Evolutionary conservation across 2,329 filamentous ascomycete genomes (phyloP), one percentile per base, ranked within the genome.

Genomic region (Stenocarpella maydis): DNA sequence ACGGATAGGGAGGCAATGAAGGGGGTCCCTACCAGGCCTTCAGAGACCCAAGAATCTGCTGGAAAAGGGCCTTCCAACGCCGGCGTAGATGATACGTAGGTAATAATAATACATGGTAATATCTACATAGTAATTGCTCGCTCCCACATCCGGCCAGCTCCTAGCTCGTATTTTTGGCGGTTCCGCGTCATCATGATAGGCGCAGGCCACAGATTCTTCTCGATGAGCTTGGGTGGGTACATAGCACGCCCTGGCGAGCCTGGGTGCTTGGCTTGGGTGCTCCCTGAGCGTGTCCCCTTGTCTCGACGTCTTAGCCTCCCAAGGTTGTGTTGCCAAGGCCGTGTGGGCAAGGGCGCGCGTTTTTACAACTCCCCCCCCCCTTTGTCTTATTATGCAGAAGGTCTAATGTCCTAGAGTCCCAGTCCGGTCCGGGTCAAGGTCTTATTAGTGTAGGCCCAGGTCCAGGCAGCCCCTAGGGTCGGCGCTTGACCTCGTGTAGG

Each of bases 181-280:
- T 61, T 47, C 58, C 58, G 58, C 41, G 58, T 61, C 55, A 61
- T 61, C 55, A 24, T 61, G 41, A 61, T 61, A 61, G 55, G 55
- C 55, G 41, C 55, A 45, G 55, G 41, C 24, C 37, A 28, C 55
- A 21, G 55, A 21, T 41, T 47, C 58, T 61, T 61, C 58, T 47
- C 41, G 24, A 47, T 24, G 26, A 17, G 17, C 17, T 24, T 37
- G 6, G 6, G 31, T 31, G 31, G n/a, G n/a, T n/a, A n/a, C 31
- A 4, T 34, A 9, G 31, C 31, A 34, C n/a, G 31, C 31, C 31
- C 31, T 34, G 34, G 34, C 12, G 12, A 5, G 26, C 41, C 58
- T 21, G 41, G 19, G 58, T 47, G 9, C 31, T 9, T 34, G 9
- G 34, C 58, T 28, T 61, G 34, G 58, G 58, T 24, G 43, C 41